Evolutionary conservation across 2,329 filamentous ascomycete genomes (phyloP).

Genomic region (Paraphaeosphaeria sporulosa): DNA sequence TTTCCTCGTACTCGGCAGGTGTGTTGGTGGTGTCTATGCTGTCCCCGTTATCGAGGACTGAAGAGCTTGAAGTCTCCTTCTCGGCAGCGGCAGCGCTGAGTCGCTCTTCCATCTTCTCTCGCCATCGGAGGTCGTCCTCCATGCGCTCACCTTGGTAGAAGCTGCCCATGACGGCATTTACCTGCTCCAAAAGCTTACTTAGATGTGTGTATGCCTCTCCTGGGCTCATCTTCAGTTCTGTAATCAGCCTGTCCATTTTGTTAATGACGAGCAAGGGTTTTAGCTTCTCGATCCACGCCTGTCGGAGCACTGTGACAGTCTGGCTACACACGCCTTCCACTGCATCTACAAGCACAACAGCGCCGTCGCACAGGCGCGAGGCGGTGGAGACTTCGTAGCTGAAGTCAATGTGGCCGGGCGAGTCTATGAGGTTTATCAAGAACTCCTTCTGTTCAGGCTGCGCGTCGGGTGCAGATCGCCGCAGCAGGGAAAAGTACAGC

Average conservation of each 20-base stretch:
- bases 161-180: slow-evolving; percentile 95
- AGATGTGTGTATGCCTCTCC: slow-evolving; percentile 88
- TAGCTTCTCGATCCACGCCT: slow-evolving; percentile 94
- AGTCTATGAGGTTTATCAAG: slow-evolving; percentile 96
- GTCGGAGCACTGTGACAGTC: slow-evolving; percentile 93
- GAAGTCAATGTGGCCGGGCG: slow-evolving; percentile 97
- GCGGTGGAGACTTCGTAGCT: slow-evolving; percentile 98
- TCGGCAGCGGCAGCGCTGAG: slow-evolving; percentile 74
- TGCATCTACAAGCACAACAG: slow-evolving; percentile 91
- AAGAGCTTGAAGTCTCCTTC: slow-evolving; percentile 63
- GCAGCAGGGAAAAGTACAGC: slow-evolving; percentile 90
- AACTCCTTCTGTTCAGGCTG: slow-evolving; percentile 82
- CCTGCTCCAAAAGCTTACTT: slow-evolving; percentile 88
- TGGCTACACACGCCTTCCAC: slow-evolving; percentile 99
- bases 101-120: slow-evolving; percentile 88
- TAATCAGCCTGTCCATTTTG: slow-evolving; percentile 95
- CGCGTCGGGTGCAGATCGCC: slow-evolving; percentile 73
- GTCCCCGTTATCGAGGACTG: slow-evolving; percentile 63
- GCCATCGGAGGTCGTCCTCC: slow-evolving; percentile 97
- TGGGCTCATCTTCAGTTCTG: slow-evolving; percentile 93
- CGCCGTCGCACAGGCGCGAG: slow-evolving; percentile 91
- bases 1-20: slow-evolving; percentile 77
- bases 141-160: slow-evolving; percentile 98
- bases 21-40: slow-evolving; percentile 56
- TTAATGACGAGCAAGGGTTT: slow-evolving; percentile 96